These are phyloP conservation scores for Dovyalis caffra DNA, from an alignment of 345 rosid species.

Conservation along the genomic window DNA sequence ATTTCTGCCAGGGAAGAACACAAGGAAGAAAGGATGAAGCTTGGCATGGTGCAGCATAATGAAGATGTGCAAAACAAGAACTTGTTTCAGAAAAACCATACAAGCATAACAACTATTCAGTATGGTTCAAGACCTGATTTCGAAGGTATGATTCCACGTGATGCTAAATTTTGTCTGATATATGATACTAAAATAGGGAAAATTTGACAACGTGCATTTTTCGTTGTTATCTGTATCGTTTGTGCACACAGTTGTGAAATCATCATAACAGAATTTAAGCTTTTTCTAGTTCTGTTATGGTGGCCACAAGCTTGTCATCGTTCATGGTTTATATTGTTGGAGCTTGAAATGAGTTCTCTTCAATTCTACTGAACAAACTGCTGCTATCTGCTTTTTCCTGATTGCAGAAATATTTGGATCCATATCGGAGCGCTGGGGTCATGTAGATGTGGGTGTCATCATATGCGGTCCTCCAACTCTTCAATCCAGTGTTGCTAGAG, in stretches of 20 bases:
- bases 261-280: background rate
- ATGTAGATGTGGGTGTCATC: slow-evolving; percentile 75
- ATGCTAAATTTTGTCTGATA: background rate
- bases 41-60: slow-evolving; percentile 2
- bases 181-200: background rate
- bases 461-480: slow-evolving; percentile 83
- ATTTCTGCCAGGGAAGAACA: slow-evolving; percentile 17
- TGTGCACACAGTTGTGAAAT: background rate
- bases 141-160: slow-evolving; percentile 42
- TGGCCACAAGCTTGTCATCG: background rate
- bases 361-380: too few species aligned
- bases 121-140: slow-evolving; percentile 89
- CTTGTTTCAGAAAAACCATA: slow-evolving; percentile 9
- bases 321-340: background rate
- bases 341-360: background rate
- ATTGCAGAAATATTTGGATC: slow-evolving; percentile 68
- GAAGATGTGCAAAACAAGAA: slow-evolving; percentile 17
- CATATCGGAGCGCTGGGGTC: slow-evolving; percentile 52
- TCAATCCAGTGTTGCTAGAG: slow-evolving; percentile 69
- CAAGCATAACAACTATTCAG: slow-evolving; percentile 29
- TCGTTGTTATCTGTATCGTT: background rate
- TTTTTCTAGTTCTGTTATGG: background rate
- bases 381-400: background rate
- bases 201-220: background rate
- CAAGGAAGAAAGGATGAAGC: slow-evolving; percentile 11